Evolutionary conservation across 345 rosid species (phyloP), one percentile per base, ranked within the genome.

Genomic region (Cardiospermum halicacabum): DNA sequence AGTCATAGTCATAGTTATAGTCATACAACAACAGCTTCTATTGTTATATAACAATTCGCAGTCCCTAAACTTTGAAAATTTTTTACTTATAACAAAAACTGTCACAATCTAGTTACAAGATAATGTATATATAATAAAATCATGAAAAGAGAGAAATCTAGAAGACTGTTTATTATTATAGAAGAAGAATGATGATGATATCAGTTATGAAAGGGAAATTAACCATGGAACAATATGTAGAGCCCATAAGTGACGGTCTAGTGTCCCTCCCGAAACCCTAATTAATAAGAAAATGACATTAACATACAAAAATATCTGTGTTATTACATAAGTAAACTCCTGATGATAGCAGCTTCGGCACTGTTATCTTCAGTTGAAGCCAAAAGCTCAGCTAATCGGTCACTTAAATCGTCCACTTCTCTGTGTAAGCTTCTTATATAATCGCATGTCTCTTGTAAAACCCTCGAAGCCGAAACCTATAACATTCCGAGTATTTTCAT

Each of bases 371-470:
- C 96, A 13, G 77, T 77, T 8, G 95, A 81, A 47, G 88, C 91
- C 81, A 92, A 73, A 55, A 92, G 91, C 73, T 78, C 76, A 1
- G 92, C 82, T 72, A 92, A 72, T 53, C 89, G 85, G 71, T 87
- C 88, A 51, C 96, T 89, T 30, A 92, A 72, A 61, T 81, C 98
- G 60, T 85, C 88, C 54, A 84, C 89, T 25, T 92, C 95, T 64
- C 80, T 75, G 75, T 85, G 91, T 45, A 92, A 79, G 77, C 67
- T 84, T 77, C 84, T 81, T 28, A 92, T 92, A 68, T 85, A 87
- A 81, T 70, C 80, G 77, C 96, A 92, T 34, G 92, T 89, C 82
- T 92, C 98, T 63, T 85, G 92, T 58, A 92, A 66, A 65, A 87
- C 89, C 66, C 75, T 89, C 6, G 96, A 84, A 54, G 95, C 85